Conservation (phyloP, 2,329 filamentous ascomycete genomes). For the Beauveria caledonica region DNA sequence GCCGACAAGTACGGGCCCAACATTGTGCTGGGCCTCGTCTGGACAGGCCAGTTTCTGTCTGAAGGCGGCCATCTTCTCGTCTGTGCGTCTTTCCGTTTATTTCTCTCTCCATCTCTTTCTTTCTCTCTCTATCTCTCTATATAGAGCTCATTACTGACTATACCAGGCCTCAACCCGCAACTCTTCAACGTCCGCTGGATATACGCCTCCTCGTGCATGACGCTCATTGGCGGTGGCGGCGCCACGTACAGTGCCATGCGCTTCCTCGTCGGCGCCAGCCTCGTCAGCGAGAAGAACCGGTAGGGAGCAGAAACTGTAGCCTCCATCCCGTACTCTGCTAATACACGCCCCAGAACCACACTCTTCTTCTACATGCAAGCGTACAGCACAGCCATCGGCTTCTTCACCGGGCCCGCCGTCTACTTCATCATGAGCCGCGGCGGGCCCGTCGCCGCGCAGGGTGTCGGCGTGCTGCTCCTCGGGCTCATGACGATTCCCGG, state of each 20-base stretch:
- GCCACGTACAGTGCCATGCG: slow-evolving; percentile 1
- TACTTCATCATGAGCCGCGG: slow-evolving; percentile 6
- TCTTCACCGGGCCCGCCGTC: slow-evolving; percentile 6
- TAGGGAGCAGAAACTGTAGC: neutral
- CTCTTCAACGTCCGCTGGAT: slow-evolving; percentile 9
- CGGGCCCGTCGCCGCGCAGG: slow-evolving; percentile 4
- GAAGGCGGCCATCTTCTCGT: slow-evolving; percentile 4
- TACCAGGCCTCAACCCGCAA: neutral
- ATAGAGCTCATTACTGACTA: neutral
- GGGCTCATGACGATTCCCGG: neutral
- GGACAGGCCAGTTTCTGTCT: slow-evolving; percentile 1
- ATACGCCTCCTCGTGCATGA: slow-evolving; percentile 5
- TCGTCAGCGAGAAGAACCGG: slow-evolving; percentile 9
- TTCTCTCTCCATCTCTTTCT: neutral
- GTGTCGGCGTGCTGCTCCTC: neutral
- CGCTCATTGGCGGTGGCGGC: slow-evolving; percentile 9
- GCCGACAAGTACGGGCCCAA: slow-evolving; percentile 7
- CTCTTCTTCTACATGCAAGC: slow-evolving; percentile 11
- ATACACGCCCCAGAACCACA: neutral
- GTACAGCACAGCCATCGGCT: neutral
- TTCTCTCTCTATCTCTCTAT: too few relatives aligned
- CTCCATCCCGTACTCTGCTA: neutral
- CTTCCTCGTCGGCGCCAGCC: neutral
- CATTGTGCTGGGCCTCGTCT: neutral
- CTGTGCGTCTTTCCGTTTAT: neutral